Conservation (phyloP, 176 grass and related monocot species). For the Pontederia crassipes region DNA sequence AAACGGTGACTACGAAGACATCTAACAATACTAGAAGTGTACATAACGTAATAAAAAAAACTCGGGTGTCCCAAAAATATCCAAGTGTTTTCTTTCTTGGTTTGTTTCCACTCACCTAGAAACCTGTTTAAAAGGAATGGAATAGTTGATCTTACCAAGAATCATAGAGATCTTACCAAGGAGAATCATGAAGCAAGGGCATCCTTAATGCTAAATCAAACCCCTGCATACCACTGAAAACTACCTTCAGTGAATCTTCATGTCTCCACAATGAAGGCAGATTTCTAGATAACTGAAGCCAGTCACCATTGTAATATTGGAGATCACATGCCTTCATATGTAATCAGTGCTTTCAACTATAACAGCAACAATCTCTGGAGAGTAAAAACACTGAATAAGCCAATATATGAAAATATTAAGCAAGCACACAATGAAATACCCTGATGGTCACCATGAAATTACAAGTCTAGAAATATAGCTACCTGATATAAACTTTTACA, state of each 20-base stretch:
- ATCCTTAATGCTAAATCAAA: no score
- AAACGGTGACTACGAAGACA: no score
- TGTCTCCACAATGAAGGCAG: not conserved
- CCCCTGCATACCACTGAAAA: no score
- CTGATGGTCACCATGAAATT: conserved; percentile 5
- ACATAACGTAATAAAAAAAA: no score
- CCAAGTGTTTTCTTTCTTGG: no score
- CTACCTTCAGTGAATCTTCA: not conserved
- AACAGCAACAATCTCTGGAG: conserved; percentile 8
- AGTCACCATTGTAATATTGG: not conserved
- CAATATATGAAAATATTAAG: not conserved
- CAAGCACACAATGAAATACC: conserved; percentile 3
- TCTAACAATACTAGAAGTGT: no score
- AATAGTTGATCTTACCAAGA: no score
- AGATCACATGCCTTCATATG: not conserved
- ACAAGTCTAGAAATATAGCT: not conserved
- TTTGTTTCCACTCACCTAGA: no score
- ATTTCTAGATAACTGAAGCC: not conserved
- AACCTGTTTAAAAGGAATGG: no score
- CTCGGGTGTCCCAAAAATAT: no score
- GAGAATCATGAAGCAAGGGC: no score
- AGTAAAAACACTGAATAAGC: conserved; percentile 11
- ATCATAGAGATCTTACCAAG: no score
- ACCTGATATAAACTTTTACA: not conserved
- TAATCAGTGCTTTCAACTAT: not conserved